Conservation (phyloP, 2,329 filamentous ascomycete genomes). For the Exophiala spinifera region DNA sequence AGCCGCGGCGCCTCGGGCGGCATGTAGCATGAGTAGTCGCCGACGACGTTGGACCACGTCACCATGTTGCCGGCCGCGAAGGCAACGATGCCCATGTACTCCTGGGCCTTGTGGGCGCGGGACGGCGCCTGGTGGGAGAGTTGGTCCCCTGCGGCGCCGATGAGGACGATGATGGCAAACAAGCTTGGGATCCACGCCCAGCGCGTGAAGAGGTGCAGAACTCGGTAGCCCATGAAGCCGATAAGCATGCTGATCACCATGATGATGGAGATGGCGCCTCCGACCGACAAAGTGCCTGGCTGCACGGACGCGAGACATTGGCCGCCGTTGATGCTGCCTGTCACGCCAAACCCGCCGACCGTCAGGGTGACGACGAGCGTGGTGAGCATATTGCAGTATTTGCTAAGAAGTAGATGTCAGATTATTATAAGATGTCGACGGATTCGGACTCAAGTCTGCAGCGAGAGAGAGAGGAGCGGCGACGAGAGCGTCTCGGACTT, state of each 20-base stretch:
- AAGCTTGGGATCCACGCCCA: constrained; percentile 25
- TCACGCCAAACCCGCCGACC: not conserved
- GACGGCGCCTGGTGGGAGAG: constrained; percentile 34
- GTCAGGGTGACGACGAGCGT: too few relatives aligned
- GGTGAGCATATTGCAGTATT: too few relatives aligned
- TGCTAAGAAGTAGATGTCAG: not conserved
- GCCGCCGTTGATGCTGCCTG: not conserved
- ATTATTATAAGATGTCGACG: not conserved
- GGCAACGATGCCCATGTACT: not conserved
- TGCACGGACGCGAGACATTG: constrained; percentile 1
- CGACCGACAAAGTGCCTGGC: not conserved
- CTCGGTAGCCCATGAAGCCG: constrained; percentile 6
- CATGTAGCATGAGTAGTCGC: constrained; percentile 7
- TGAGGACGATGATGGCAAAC: constrained; percentile 22
- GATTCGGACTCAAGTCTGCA: too few relatives aligned
- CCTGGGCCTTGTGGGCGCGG: constrained; percentile 37
- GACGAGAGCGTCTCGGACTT: not conserved
- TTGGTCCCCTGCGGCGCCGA: constrained; percentile 24
- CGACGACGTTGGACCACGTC: constrained; percentile 3
- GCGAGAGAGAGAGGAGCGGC: too few relatives aligned
- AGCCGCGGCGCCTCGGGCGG: not conserved
- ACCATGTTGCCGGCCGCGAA: constrained; percentile 1
- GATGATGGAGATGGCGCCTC: constrained; percentile 7
- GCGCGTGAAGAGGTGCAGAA: constrained; percentile 1
- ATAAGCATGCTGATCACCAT: constrained; percentile 1